Percentiles rank a stretch among this genome's conserved stretches.
phyloP scores from a whole-genome alignment of 352 stramenopile genomes.

The Pythium biforme region DNA sequence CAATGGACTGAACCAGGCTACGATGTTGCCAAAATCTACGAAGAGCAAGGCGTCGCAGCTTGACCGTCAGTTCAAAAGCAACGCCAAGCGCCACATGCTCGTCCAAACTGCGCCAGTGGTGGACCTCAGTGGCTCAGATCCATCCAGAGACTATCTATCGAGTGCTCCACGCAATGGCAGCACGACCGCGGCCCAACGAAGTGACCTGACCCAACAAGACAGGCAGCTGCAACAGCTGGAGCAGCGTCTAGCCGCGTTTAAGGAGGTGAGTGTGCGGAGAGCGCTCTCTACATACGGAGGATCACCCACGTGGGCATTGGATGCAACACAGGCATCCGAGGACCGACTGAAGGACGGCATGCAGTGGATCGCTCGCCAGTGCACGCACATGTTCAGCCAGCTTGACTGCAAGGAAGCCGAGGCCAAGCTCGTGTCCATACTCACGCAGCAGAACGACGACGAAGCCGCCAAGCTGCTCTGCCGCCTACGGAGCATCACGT shows the following conservation, averaged over 20 bases:
- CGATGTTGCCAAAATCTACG: too few species aligned
- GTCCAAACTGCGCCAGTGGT: constrained; percentile 33
- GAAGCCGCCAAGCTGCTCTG: constrained; percentile 7
- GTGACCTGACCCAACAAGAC: constrained; percentile 16
- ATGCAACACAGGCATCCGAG: constrained; percentile 45
- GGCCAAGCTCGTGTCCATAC: constrained; percentile 34
- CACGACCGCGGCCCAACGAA: not conserved
- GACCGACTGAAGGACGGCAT: constrained; percentile 42
- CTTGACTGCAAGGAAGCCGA: constrained; percentile 58
- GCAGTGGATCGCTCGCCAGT: constrained; percentile 57
- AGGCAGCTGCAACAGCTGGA: constrained; percentile 24
- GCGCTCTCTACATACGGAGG: too few species aligned
- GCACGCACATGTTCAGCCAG: constrained; percentile 58
- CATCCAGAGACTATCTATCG: not conserved
- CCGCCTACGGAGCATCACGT: constrained; percentile 9
- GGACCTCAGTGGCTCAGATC: constrained; percentile 7
- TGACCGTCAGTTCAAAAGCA: constrained; percentile 36
- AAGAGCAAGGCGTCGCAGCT: constrained; percentile 2
- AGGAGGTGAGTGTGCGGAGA: constrained; percentile 13
- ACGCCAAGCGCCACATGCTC: constrained; percentile 34
- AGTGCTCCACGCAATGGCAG: not conserved
- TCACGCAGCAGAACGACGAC: constrained; percentile 38
- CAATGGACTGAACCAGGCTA: not conserved
- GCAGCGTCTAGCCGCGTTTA: constrained; percentile 12
- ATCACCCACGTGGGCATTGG: too few species aligned